phyloP scores from a whole-genome alignment of 768 basidiomycete species.

The Amanita jacksonii region DNA sequence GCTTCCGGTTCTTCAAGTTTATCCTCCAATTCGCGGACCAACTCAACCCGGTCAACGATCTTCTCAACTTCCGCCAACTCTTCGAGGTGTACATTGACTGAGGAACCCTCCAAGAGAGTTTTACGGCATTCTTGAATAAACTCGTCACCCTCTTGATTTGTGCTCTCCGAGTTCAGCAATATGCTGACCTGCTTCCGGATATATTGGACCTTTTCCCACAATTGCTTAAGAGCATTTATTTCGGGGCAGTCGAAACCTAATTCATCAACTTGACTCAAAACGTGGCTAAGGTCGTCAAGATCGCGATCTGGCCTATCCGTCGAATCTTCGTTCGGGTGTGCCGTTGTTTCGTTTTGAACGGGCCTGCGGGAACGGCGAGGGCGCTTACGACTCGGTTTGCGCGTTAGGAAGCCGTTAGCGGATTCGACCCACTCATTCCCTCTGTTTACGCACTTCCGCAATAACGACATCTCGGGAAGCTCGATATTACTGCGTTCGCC shows the following conservation, averaged over 20 bases:
- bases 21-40: constrained; percentile 67
- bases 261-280: constrained; percentile 62
- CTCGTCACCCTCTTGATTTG: constrained; percentile 37
- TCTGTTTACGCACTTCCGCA: constrained; percentile 70
- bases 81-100: constrained; percentile 76
- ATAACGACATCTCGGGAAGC: constrained; percentile 58
- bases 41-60: constrained; percentile 71
- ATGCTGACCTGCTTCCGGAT: constrained; percentile 44
- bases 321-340: constrained; percentile 37
- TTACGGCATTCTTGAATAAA: constrained; percentile 65
- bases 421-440: constrained; percentile 88
- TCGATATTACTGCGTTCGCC: constrained; percentile 78
- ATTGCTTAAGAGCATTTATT: constrained; percentile 41
- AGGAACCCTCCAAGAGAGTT: constrained; percentile 58
- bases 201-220: constrained; percentile 58
- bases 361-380: constrained; percentile 51
- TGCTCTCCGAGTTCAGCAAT: constrained; percentile 36
- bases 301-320: constrained; percentile 64
- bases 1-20: constrained; percentile 55
- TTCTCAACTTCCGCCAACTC: constrained; percentile 71
- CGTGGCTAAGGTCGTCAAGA: constrained; percentile 57
- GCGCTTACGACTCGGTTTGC: constrained; percentile 76
- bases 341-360: constrained; percentile 27
- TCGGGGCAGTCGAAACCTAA: constrained; percentile 84
- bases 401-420: constrained; percentile 67